Evolutionary conservation across 2,329 filamentous ascomycete species (phyloP), one percentile per base, ranked within the genome.

Genomic region (Exophiala sideris): DNA sequence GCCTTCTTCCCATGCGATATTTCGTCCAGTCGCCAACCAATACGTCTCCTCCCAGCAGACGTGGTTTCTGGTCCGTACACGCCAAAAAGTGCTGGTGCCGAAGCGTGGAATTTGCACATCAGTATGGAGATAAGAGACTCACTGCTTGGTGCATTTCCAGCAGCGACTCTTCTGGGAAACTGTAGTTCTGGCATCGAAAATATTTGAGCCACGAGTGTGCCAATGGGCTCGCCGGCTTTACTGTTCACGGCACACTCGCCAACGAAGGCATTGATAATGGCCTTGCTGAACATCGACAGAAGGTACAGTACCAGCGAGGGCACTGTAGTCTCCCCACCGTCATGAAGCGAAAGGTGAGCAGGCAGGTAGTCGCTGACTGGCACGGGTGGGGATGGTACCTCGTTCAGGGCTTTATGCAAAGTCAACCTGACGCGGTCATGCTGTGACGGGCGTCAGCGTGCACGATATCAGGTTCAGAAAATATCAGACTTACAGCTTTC

Each of bases 61-160:
- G 85, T 95, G 57, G 79, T 84, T 68, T 95, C 89, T 58, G 77
- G 84, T 20, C 89, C 91, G 40, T 83, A 80, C 60, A 91, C 83
- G 14, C 92, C 92, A 68, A 95, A 97, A 0, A 99, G 76, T 1
- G 91, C 85, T 0, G 94, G 92, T 64, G 90, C 95, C 3, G 83
- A 78, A 12, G 88, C 78, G 56, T 91, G 84, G 65, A 89, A 88
- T 70, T 97, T 96, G 50, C 91, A 86, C 65, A 95, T 86, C 29
- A 97, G 77, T 55, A 97, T 88, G 67, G 95, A 89, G 48, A 90
- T 85, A 54, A 95, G 76, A 1, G 85, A 80, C 45, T 80, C 72
- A 7, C 83, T 86, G 47, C 85, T 80, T 78, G 47, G 45, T 47
- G 44, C 84, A 88, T 50, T 80, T 16, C 20, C 10, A n/a, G 51